Base-by-base conservation (phyloP, 768 basidiomycete species). In the Suillus luteus region DNA sequence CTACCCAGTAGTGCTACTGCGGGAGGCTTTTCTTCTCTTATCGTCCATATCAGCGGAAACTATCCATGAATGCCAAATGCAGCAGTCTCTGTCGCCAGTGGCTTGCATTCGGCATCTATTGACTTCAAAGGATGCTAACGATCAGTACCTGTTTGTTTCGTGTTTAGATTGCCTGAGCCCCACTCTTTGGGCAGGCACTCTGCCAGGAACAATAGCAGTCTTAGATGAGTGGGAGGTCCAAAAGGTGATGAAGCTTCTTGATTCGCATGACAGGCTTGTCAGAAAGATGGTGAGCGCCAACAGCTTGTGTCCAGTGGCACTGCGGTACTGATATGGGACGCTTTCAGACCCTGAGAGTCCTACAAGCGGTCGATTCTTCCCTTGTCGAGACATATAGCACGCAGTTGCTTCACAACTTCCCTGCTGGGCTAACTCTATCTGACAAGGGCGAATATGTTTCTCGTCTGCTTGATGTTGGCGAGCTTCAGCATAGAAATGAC, bases 141-240 rank as follows among this genome's bases (percentile, higher is more conserved):
- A 89, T 49, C 75, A 85, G 60, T 89, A 88, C 73, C 69, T 88
- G 7, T 92, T 93, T 68, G 70, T 94, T 12, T 77, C 81, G 1
- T 92, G 90, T 65, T 71, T 94, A 57, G 78, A 82, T 46, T 85
- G 80, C 46, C 65, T 92, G 14, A 82, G 87, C 66, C 81, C 85
- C 7, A 72, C 71, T 22, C 66, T 85, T 24, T 94, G 92, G 92
- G 88, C 90, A 8, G 92, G 91, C 14, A 86, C 82, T 10, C 76
- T 72, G 8, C 73, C 80, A 4, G 80, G 81, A 6, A 73, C 82
- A 22, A 80, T 82, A 41, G 78, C 86, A 1, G 75, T 85, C 10
- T 73, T 93, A 54, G 87, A 91, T n/a, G 84, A 79, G 61, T 84
- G 83, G 82, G 92, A 93, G 60, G 91, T 94, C 44, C 88, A 88